phyloP scores from a whole-genome alignment of 805 yeast genomes.

The Nakazawaea peltata region DNA sequence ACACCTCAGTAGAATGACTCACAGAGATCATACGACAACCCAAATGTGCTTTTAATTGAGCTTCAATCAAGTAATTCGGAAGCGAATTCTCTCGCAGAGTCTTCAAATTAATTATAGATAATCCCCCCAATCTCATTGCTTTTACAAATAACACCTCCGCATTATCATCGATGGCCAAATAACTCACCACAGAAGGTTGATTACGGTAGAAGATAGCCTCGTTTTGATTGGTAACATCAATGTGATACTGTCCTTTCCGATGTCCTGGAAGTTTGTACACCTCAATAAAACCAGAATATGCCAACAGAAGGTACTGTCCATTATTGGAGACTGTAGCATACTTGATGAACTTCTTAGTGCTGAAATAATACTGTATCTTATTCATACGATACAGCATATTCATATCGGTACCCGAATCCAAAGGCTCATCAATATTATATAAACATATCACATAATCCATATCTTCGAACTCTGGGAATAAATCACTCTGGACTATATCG shows the following conservation, averaged over 20 bases:
- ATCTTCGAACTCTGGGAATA: constrained; percentile 4
- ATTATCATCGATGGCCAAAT: constrained; percentile 7
- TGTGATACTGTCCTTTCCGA: not conserved
- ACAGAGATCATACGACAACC: constrained; percentile 6
- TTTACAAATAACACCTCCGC: constrained; percentile 9
- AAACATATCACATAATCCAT: constrained; percentile 7
- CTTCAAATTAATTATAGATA: constrained; percentile 8
- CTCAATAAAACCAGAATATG: constrained; percentile 8
- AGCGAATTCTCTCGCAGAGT: constrained; percentile 9
- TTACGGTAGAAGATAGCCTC: constrained; percentile 4
- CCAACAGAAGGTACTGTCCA: constrained; percentile 6
- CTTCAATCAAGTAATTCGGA: constrained; percentile 9
- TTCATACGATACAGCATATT: too few species aligned
- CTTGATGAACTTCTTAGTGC: constrained; percentile 3
- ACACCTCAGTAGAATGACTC: constrained; percentile 7
- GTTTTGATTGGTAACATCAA: not conserved
- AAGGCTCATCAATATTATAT: constrained; percentile 1
- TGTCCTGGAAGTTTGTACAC: constrained; percentile 5
- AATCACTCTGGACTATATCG: constrained; percentile 1
- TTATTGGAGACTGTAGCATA: constrained; percentile 8
- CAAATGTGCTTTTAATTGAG: constrained; percentile 7
- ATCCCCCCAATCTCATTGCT: constrained; percentile 9
- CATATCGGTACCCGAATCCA: too few species aligned
- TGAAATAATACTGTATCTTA: constrained; percentile 4
- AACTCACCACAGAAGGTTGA: constrained; percentile 10